These are phyloP conservation scores for Wickerhamiella alocasiicola DNA, from an alignment of 805 yeast species.

Conservation along the genomic window DNA sequence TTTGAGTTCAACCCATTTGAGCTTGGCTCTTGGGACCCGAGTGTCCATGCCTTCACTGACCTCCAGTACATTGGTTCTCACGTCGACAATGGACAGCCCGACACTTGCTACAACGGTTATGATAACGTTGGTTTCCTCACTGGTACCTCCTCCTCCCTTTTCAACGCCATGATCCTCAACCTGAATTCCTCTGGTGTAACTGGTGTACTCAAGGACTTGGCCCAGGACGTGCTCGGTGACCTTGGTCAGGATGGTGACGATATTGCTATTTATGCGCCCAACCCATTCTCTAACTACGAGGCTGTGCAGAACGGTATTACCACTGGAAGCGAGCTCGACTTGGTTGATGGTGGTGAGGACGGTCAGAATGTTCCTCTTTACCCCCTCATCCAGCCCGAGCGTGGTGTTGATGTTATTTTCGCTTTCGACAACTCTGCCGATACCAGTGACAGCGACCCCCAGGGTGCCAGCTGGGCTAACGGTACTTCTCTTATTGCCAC, in stretches of 20 bases:
- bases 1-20: slow-evolving; percentile 45
- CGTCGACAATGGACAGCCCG: slow-evolving; percentile 47
- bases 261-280: slow-evolving; percentile 58
- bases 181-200: slow-evolving; percentile 39
- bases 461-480: slow-evolving; percentile 52
- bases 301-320: slow-evolving; percentile 31
- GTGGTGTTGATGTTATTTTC: slow-evolving; percentile 51
- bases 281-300: slow-evolving; percentile 47
- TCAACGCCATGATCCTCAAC: slow-evolving; percentile 52
- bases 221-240: slow-evolving; percentile 23
- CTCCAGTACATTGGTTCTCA: slow-evolving; percentile 59
- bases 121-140: slow-evolving; percentile 74
- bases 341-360: slow-evolving; percentile 71
- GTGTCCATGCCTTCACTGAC: slow-evolving; percentile 51
- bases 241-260: slow-evolving; percentile 33
- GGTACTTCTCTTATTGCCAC: slow-evolving; percentile 49
- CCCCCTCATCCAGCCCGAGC: slow-evolving; percentile 48
- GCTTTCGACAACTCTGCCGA: slow-evolving; percentile 65
- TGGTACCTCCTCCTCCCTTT: slow-evolving; percentile 74
- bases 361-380: slow-evolving; percentile 49
- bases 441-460: slow-evolving; percentile 45
- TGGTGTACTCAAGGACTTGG: slow-evolving; percentile 35
- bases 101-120: slow-evolving; percentile 49
- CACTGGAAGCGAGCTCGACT: slow-evolving; percentile 32
- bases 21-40: slow-evolving; percentile 82